These are phyloP conservation scores for Backusella parvicylindrica DNA, from an alignment of 192 early-diverging fungal species.

Conservation along the genomic window DNA sequence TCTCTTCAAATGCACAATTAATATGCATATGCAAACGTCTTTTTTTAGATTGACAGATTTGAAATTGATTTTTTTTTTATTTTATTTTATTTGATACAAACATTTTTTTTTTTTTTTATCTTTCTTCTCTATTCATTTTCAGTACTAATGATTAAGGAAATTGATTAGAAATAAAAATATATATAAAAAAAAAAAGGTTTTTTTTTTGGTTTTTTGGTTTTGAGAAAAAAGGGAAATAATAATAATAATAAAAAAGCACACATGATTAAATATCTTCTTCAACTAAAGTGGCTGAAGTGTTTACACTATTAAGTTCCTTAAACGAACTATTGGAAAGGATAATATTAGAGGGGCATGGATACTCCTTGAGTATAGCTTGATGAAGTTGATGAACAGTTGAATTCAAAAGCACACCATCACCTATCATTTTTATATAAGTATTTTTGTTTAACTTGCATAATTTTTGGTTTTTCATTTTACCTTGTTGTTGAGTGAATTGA, in stretches of 20 bases:
- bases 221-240: not conserved
- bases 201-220: not conserved
- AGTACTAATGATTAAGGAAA: not conserved
- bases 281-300: constrained; percentile 5
- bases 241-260: not conserved
- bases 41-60: not conserved
- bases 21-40: not conserved
- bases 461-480: not conserved
- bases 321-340: not conserved
- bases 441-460: not conserved
- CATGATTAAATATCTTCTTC: constrained; percentile 11
- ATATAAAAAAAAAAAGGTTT: not conserved
- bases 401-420: constrained; percentile 9
- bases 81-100: not conserved
- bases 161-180: not conserved
- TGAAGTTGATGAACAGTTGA: constrained; percentile 12
- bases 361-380: constrained; percentile 1
- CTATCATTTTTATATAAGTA: not conserved
- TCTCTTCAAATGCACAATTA: not conserved
- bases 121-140: not conserved
- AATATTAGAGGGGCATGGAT: constrained; percentile 7
- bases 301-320: not conserved
- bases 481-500: constrained; percentile 33
- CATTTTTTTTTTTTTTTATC: not conserved
- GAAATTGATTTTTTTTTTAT: not conserved